phyloP scores from a whole-genome alignment of 257 asterid genomes.

The Echites panduratus region DNA sequence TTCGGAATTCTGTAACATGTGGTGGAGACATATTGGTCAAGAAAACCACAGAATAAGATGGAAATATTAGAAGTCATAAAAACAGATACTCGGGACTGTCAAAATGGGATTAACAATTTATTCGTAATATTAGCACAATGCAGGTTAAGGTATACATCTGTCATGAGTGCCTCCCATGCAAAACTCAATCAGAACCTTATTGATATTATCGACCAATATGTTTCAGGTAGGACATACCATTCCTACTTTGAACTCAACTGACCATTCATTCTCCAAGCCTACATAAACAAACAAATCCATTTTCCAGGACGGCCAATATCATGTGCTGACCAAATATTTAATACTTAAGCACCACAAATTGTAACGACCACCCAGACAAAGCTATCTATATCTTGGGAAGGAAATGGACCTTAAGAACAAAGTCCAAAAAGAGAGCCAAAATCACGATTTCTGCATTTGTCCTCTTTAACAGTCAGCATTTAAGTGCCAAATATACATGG shows the following conservation, averaged over 20 bases:
- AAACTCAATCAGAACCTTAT: no score
- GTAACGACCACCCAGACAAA: slow-evolving; percentile 2
- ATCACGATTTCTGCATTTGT: neutral
- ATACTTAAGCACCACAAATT: neutral
- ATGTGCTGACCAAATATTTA: neutral
- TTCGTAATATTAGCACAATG: neutral
- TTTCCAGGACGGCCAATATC: neutral
- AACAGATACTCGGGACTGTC: neutral
- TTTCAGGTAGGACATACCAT: no score
- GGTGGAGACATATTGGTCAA: no score
- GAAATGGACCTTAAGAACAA: neutral
- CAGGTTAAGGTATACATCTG: neutral
- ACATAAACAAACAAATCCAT: neutral
- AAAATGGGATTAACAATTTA: no score
- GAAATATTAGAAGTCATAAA: neutral
- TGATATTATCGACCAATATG: no score
- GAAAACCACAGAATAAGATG: neutral
- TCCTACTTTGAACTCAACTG: no score
- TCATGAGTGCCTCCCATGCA: neutral
- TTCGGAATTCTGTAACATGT: no score
- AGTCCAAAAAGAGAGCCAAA: neutral
- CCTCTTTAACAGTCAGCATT: neutral
- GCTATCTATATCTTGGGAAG: neutral
- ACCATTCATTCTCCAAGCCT: no score
- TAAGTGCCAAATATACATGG: neutral